Conservation (phyloP, 2,329 filamentous ascomycete genomes). For the Fusarium falciforme region DNA sequence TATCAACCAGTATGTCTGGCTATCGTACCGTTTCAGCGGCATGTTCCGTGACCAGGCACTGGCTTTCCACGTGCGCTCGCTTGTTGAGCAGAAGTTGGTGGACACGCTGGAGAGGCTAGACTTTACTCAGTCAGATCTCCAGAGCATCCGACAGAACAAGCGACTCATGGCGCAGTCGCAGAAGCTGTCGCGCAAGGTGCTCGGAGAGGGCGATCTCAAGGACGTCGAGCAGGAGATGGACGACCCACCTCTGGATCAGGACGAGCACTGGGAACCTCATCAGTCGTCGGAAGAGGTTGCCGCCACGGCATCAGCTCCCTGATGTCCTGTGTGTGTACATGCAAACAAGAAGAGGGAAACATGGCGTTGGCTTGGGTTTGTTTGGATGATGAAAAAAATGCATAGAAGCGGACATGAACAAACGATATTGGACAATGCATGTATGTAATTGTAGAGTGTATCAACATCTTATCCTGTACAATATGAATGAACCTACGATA, state of each 20-base stretch:
- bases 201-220: conserved; percentile 25
- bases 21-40: conserved; percentile 88
- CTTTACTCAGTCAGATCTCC: conserved; percentile 52
- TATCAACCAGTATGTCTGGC: conserved; percentile 90
- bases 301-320: neutral
- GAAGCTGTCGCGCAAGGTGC: conserved; percentile 17
- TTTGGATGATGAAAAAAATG: neutral
- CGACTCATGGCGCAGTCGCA: conserved; percentile 37
- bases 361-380: conserved; percentile 25
- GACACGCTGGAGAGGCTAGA: conserved; percentile 61
- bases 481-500: neutral
- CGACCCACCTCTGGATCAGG: conserved; percentile 26
- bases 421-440: neutral
- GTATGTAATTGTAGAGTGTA: conserved; percentile 33
- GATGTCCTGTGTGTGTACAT: neutral
- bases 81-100: conserved; percentile 81
- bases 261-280: conserved; percentile 13
- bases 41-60: conserved; percentile 81
- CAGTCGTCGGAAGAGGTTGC: neutral
- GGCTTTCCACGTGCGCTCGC: conserved; percentile 80
- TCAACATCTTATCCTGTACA: conserved; percentile 19
- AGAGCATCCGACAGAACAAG: conserved; percentile 38
- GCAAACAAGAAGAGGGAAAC: neutral
- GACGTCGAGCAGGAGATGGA: conserved; percentile 33
- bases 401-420: conserved; percentile 6